phyloP scores from a whole-genome alignment of 306 rosid genomes.

The Medicago arabica region DNA sequence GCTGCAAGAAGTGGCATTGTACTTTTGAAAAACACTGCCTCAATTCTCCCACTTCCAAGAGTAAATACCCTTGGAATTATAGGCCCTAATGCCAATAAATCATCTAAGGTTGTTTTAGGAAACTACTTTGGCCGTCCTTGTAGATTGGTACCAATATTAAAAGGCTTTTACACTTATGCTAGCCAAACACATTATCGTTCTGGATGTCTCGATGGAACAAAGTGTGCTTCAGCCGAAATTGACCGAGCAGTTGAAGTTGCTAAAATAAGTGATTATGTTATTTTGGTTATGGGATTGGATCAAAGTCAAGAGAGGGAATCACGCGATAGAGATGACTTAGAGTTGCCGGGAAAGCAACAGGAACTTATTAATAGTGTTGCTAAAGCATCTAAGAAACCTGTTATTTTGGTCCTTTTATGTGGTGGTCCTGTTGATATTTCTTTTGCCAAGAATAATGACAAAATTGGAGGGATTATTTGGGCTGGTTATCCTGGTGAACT shows the following conservation, averaged over 20 bases:
- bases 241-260: conserved; percentile 62
- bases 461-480: conserved; percentile 87
- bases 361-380: conserved; percentile 72
- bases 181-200: conserved; percentile 55
- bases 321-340: conserved; percentile 62
- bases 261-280: conserved; percentile 64
- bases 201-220: conserved; percentile 61
- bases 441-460: conserved; percentile 60
- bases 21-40: conserved; percentile 67
- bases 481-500: conserved; percentile 96
- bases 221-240: conserved; percentile 56
- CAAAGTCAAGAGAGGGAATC: conserved; percentile 76
- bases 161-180: conserved; percentile 56
- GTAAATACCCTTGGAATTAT: conserved; percentile 62
- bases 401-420: conserved; percentile 69
- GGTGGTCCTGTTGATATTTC: conserved; percentile 91
- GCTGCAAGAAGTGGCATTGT: conserved; percentile 90
- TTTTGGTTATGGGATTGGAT: conserved; percentile 86
- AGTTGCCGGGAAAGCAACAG: conserved; percentile 74
- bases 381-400: conserved; percentile 64
- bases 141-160: conserved; percentile 57
- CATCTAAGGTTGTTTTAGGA: conserved; percentile 56
- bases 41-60: conserved; percentile 76
- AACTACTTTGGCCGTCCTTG: conserved; percentile 90
- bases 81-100: conserved; percentile 79